Conservation (phyloP, 2,329 filamentous ascomycete genomes). For the Zymoseptoria crescenta region DNA sequence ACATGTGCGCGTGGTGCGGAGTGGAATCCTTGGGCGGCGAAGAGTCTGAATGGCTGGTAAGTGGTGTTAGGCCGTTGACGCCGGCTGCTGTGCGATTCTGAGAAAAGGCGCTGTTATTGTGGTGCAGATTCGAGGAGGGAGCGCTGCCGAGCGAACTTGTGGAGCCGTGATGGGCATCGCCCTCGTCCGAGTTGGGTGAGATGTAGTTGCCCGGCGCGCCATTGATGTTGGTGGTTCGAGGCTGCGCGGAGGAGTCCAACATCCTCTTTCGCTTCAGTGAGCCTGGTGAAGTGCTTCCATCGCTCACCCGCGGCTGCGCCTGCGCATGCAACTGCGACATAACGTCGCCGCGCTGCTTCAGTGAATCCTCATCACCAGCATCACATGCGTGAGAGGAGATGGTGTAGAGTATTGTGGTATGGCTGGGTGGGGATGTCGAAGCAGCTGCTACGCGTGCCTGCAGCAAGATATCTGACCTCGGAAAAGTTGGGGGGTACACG, state of each 20-base stretch:
- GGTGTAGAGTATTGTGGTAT: background rate
- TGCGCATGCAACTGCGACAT: conserved; percentile 24
- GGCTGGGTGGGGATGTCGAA: background rate
- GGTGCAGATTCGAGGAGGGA: conserved; percentile 63
- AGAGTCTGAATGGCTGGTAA: conserved; percentile 56
- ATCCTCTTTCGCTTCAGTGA: conserved; percentile 25
- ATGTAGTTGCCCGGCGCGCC: conserved; percentile 17
- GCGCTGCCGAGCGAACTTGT: conserved; percentile 65
- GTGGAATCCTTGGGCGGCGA: conserved; percentile 53
- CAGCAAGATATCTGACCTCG: conserved; percentile 1
- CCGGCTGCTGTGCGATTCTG: conserved; percentile 47
- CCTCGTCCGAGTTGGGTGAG: conserved; percentile 28
- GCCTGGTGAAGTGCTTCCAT: conserved; percentile 17
- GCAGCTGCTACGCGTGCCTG: conserved; percentile 1
- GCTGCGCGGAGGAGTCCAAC: background rate
- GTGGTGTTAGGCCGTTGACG: conserved; percentile 52
- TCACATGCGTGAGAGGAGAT: background rate
- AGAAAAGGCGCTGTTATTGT: conserved; percentile 44
- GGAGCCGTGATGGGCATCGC: conserved; percentile 59
- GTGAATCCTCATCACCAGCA: conserved; percentile 11
- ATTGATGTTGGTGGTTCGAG: conserved; percentile 5
- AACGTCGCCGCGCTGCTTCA: conserved; percentile 18
- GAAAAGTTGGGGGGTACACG: conserved; percentile 4
- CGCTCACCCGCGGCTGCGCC: conserved; percentile 19
- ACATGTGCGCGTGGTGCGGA: conserved; percentile 34